These are phyloP conservation scores for Datisca glomerata DNA, from an alignment of 306 rosid species.

Conservation along the genomic window DNA sequence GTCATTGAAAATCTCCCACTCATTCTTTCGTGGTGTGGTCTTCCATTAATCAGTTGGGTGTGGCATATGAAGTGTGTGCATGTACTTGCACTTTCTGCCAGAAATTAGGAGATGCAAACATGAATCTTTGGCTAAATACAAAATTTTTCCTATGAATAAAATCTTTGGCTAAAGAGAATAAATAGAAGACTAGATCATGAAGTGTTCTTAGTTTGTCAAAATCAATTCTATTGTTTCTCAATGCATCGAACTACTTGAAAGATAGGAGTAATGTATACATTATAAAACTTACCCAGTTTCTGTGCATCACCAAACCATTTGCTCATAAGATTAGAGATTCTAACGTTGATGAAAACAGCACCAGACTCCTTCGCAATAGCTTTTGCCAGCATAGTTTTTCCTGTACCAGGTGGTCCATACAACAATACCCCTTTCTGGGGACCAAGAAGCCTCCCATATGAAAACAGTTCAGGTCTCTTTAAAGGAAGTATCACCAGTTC, in stretches of 20 bases:
- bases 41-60: too few species aligned
- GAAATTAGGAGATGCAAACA: too few species aligned
- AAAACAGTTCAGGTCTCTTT: constrained; percentile 71
- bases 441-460: constrained; percentile 81
- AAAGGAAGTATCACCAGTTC: constrained; percentile 95
- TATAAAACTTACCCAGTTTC: constrained; percentile 64
- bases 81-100: too few species aligned
- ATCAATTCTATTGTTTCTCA: neutral
- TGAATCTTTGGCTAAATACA: too few species aligned
- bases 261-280: neutral
- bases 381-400: constrained; percentile 99
- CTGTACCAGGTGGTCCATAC: constrained; percentile 98
- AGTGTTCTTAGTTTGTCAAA: too few species aligned
- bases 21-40: too few species aligned
- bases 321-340: constrained; percentile 95
- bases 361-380: constrained; percentile 97
- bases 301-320: constrained; percentile 99
- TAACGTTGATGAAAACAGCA: constrained; percentile 89
- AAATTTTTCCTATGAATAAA: too few species aligned
- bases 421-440: constrained; percentile 92
- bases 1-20: too few species aligned
- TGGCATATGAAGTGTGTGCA: too few species aligned
- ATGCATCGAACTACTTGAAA: constrained; percentile 3
- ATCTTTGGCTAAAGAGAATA: too few species aligned
- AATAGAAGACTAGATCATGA: too few species aligned